Base-by-base conservation (phyloP, 2,329 filamentous ascomycete species). In the Phyllosticta citriasiana region DNA sequence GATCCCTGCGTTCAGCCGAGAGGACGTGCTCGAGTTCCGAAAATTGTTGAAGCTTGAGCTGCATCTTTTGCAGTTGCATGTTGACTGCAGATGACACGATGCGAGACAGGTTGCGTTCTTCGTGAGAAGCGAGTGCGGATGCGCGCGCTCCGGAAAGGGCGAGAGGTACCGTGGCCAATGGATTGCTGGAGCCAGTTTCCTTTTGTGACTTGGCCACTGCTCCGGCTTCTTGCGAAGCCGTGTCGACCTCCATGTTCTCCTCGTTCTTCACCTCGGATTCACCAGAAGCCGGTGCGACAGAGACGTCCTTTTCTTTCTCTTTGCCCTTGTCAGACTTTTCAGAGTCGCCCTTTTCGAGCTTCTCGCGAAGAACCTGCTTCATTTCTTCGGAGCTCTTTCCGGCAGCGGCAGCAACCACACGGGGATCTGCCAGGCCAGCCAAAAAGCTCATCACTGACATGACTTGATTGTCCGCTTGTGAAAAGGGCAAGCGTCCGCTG, bases 381-480 rank as follows among this genome's bases (percentile, higher is more conserved):
- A 97, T 88, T 69, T 93, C 88, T 50, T 90, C 88, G 2, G 95
- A 89, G 24, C 90, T 94, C 68, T 88, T 91, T 67, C 88, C 91
- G 8, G 93, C 92, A 0, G 94, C 93, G 0, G 91, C 92, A 0
- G 94, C 93, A 2, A 94, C 92, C 65, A 93, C 91, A 54, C 86
- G 87, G 1, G 94, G 93, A 66, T 97, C 92, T 1, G 92, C 90
- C 63, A 99, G 84, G 65, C 91, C 89, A 56, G 93, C 93, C 10
- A 99, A 81, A 79, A 97, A 99, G 59, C 89, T 89, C 67, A 99
- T 89, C 2, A 97, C 94, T 22, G 92, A 96, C 83, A 99, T 88
- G 65, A 99, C 90, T 0, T 95, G 93, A 74, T 97, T 99, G 69
- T 99, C 94, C 14, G 89, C 87, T 71, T 96, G 90, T 72, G 85